Conservation (phyloP, 495 filamentous ascomycete species). For the Aspergillus mulundensis region DNA sequence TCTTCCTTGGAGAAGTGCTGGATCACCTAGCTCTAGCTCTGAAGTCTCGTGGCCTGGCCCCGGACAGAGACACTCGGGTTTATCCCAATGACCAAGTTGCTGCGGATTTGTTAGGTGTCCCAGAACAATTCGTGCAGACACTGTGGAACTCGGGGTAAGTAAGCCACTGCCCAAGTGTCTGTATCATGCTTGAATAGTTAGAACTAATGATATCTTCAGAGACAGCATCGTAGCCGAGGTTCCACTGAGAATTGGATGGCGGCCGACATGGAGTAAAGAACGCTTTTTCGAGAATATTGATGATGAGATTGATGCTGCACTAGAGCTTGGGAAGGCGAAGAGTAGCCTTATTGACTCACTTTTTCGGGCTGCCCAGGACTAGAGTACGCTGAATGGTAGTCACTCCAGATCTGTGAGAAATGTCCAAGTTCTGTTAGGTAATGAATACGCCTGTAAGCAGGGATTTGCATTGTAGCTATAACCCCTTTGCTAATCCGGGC, state of each 20-base stretch:
- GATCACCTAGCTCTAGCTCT: background rate
- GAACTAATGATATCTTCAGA: background rate
- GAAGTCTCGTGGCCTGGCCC: background rate
- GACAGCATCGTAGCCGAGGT: background rate
- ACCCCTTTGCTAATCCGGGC: too few species aligned
- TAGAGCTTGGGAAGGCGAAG: slow-evolving; percentile 1
- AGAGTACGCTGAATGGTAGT: background rate
- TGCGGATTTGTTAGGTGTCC: background rate
- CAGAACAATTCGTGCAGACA: slow-evolving; percentile 1
- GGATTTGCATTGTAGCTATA: too few species aligned
- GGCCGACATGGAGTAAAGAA: background rate
- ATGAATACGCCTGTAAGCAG: too few species aligned
- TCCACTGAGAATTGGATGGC: background rate
- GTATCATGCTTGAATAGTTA: background rate
- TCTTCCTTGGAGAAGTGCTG: slow-evolving; percentile 1
- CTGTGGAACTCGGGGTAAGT: slow-evolving; percentile 2
- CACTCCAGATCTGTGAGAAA: too few species aligned
- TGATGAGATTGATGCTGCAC: slow-evolving; percentile 1
- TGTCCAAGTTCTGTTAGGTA: too few species aligned
- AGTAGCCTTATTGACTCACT: background rate
- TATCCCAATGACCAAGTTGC: background rate
- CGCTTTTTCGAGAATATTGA: background rate
- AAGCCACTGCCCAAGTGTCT: background rate
- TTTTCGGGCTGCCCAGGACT: background rate
- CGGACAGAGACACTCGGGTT: background rate